Evolutionary conservation across 768 basidiomycete species (phyloP), one percentile per base, ranked within the genome.

Genomic region (Rhizopogon salebrosus): DNA sequence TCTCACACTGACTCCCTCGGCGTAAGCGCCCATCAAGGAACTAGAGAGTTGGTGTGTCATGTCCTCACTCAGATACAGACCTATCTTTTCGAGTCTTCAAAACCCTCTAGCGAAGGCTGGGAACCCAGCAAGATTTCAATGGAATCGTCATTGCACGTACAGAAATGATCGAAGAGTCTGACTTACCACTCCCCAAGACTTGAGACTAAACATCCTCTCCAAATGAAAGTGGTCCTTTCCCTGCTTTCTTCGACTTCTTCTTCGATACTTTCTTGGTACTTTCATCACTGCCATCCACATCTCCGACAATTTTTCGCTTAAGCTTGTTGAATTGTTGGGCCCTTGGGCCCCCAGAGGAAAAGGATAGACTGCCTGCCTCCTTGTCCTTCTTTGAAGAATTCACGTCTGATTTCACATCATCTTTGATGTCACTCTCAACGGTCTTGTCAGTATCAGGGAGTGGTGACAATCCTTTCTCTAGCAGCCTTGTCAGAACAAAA

Each of bases 401-500:
- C 40, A 56, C 51, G 22, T 54, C 55, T 41, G 41, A 37, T 45
- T 37, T 60, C 5, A 63, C 56, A 27, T 64, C 55, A 24, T 68
- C 63, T 4, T 80, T 75, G 22, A 18, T 16, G 18, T 50, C 42
- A 41, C 56, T 52, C 11, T 56, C 54, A 37, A 40, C 54, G 49
- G 50, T 60, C 5, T 64, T 65, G 20, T 66, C 63, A 20, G 71
- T 64, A 4, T 76, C 72, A 41, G 76, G 72, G 0, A 87, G 70
- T 14, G 80, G 78, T 14, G 80, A 69, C 0, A 88, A 70, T 0
- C 86, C 87, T 58, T 79, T 83, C 45, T 80, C 87, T 89, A 38
- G 27, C 18, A 52, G 23, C 54, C n/a, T 29, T 16, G n/a, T 36
- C 35, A 60, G 31, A 54, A 52, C 18, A 20, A 8, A 37, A 53